These are phyloP conservation scores for Leccinum subrobustum DNA, from an alignment of 1,284 basidiomycete genomes.

Conservation along the genomic window DNA sequence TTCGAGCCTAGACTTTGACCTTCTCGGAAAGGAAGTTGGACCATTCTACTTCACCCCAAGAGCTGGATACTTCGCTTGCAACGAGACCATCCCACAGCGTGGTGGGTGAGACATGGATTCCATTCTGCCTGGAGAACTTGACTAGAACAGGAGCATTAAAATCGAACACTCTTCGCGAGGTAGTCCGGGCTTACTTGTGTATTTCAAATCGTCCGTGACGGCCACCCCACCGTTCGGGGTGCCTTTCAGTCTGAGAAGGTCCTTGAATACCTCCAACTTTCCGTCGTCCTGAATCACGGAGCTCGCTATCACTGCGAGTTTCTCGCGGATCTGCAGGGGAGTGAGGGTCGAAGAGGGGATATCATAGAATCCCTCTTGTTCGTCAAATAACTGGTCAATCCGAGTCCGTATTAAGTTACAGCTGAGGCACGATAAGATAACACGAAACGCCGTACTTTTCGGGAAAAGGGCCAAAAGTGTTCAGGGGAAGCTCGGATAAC, in stretches of 20 bases:
- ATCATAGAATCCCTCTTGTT: slow-evolving; percentile 39
- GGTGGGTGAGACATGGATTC: too few species aligned
- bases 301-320: slow-evolving; percentile 62
- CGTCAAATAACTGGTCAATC: too few species aligned
- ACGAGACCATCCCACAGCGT: too few species aligned
- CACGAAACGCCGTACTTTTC: slow-evolving; percentile 47
- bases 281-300: slow-evolving; percentile 45
- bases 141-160: slow-evolving; percentile 40
- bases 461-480: slow-evolving; percentile 77
- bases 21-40: slow-evolving; percentile 73
- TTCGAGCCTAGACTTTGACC: slow-evolving; percentile 39
- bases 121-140: slow-evolving; percentile 41
- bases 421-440: not conserved
- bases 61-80: slow-evolving; percentile 32
- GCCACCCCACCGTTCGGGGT: slow-evolving; percentile 72
- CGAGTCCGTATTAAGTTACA: not conserved
- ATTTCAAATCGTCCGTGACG: slow-evolving; percentile 85
- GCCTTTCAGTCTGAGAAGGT: slow-evolving; percentile 63
- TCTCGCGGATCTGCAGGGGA: slow-evolving; percentile 72
- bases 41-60: slow-evolving; percentile 88
- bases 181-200: slow-evolving; percentile 57
- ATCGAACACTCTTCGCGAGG: not conserved
- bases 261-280: slow-evolving; percentile 41
- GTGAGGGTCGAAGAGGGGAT: slow-evolving; percentile 70
- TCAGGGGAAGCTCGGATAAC: slow-evolving; percentile 66